Evolutionary conservation across 768 basidiomycete species (phyloP).

Genomic region (Amanita fuliginea): DNA sequence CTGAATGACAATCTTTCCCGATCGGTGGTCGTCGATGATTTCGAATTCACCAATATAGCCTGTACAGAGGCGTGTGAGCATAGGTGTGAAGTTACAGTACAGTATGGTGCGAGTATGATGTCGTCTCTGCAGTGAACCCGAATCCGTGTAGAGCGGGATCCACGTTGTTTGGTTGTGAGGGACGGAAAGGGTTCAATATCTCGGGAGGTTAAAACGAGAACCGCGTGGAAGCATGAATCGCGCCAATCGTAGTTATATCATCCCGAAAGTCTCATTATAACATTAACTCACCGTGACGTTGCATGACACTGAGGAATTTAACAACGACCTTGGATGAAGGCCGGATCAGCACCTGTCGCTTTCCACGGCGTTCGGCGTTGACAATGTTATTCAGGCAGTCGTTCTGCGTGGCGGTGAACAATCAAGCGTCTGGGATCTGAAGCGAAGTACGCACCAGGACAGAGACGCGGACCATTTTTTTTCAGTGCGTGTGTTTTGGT

Average conservation of each 20-base stretch:
- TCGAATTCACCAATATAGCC: slow-evolving; percentile 99
- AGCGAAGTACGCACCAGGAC: slow-evolving; percentile 63
- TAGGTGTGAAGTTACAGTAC: slow-evolving; percentile 3
- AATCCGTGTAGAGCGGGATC: slow-evolving; percentile 24
- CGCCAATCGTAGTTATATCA: slow-evolving; percentile 86
- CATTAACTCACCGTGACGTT: slow-evolving; percentile 79
- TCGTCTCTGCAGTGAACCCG: slow-evolving; percentile 49
- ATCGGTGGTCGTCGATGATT: slow-evolving; percentile 97
- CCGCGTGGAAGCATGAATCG: slow-evolving; percentile 44
- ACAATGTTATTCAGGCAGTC: slow-evolving; percentile 88
- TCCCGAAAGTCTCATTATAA: slow-evolving; percentile 33
- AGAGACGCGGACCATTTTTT: slow-evolving; percentile 83
- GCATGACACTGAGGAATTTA: slow-evolving; percentile 97
- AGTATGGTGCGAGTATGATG: slow-evolving; percentile 25
- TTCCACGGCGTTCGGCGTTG: slow-evolving; percentile 99
- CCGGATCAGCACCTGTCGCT: slow-evolving; percentile 97
- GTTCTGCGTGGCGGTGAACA: slow-evolving; percentile 18
- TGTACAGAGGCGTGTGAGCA: slow-evolving; percentile 18
- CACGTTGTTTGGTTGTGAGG: slow-evolving; percentile 53
- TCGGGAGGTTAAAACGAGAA: slow-evolving; percentile 82
- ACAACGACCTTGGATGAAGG: slow-evolving; percentile 97
- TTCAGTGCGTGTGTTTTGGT: slow-evolving; percentile 9
- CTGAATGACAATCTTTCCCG: slow-evolving; percentile 96
- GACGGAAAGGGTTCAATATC: slow-evolving; percentile 34
- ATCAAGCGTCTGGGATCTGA: slow-evolving; percentile 3